Base-by-base conservation (phyloP, 352 stramenopile species). In the Phytophthora tubulina region DNA sequence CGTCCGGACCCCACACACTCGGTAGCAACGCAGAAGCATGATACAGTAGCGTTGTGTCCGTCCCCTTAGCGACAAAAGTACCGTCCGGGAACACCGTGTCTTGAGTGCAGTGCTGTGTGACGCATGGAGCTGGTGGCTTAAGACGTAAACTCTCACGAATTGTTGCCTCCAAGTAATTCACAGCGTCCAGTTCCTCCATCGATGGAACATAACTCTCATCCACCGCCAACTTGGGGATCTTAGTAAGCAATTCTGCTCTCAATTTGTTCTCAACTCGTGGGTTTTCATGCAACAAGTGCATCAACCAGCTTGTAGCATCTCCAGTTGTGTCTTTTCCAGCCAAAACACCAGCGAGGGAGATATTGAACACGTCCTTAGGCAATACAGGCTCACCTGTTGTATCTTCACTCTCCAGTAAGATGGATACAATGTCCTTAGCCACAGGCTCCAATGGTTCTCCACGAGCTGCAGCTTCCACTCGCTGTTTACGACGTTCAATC, bases 301-400 rank as follows among this genome's bases (percentile, higher is more conserved):
- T 73, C 15, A 90, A 38, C 86, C 86, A 94, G 30, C 73, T 81
- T 10, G 83, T 66, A 1, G 75, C 67, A 45, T 77, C 71, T 35
- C 59, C 70, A 17, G 87, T 90, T 1, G 88, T 93, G 73, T 95
- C 86, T 50, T 84, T 77, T 0, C 88, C 88, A 21, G 85, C 88
- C 38, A 94, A 73, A 7, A 93, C 51, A 8, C 90, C 82, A 15
- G 76, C 88, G 5, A 94, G 67, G 3, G 91, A 75, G 46, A 95
- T 86, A 51, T 93, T 84, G 17, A 80, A 81, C 41, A 94, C 66
- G 17, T 84, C 82, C 11, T 49, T 72, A 3, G 77, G 77, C 4
- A 51, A 32, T 6, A 86, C 65, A 2, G 59, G 50, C 31, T 74
- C 46, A 3, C 60, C 64, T 2, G 58, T 75, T 4, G 39, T 41